phyloP scores from a whole-genome alignment of 768 basidiomycete species.

The Suillus cothurnatus region DNA sequence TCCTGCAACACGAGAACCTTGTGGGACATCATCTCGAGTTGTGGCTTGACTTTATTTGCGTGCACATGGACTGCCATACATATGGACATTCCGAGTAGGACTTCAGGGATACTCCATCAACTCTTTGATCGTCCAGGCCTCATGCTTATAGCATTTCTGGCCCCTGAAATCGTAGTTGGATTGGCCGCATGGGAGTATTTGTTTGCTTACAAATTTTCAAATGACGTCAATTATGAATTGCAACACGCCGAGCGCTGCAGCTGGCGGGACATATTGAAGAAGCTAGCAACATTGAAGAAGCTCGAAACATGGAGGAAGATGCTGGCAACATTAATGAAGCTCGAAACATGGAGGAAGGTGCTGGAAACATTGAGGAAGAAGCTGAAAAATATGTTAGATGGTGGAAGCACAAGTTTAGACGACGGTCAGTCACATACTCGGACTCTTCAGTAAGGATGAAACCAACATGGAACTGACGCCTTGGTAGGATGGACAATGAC shows the following conservation, averaged over 20 bases:
- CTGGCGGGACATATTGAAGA: no score
- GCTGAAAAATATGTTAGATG: neutral
- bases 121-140: neutral
- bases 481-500: neutral
- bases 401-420: neutral
- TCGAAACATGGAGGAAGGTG: no score
- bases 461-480: neutral
- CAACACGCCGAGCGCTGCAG: no score
- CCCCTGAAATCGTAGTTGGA: neutral
- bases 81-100: neutral
- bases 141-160: rapidly evolving
- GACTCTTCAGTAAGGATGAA: neutral
- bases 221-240: neutral
- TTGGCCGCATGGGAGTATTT: neutral
- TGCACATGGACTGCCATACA: neutral
- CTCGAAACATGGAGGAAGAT: no score
- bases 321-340: no score
- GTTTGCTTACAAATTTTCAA: rapidly evolving
- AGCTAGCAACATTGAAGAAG: no score
- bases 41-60: neutral
- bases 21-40: neutral
- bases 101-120: no score
- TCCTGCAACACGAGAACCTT: neutral
- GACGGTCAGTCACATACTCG: neutral
- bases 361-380: no score